Percentiles rank a stretch among this genome's conserved stretches.
phyloP scores from a whole-genome alignment of 1,284 basidiomycete genomes.

The Hypsizygus ulmarius region DNA sequence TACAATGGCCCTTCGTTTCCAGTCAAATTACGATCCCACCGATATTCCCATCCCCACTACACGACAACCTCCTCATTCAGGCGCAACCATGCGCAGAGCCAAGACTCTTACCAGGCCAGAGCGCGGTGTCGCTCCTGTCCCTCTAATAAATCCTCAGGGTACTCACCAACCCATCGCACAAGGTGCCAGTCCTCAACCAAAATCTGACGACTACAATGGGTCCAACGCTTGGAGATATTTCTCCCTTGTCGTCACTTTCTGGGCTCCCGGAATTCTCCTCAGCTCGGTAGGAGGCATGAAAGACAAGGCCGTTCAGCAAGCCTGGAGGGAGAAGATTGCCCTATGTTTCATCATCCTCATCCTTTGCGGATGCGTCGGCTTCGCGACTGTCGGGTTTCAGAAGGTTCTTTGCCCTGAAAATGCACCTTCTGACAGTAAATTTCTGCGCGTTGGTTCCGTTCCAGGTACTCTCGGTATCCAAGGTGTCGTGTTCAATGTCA shows the following conservation, averaged over 20 bases:
- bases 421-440: slow-evolving; percentile 59
- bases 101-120: slow-evolving; percentile 97
- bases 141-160: slow-evolving; percentile 75
- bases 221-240: slow-evolving; percentile 83
- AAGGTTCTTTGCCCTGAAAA: slow-evolving; percentile 83
- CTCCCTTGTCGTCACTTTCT: slow-evolving; percentile 81
- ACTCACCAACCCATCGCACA: slow-evolving; percentile 43
- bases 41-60: slow-evolving; percentile 72
- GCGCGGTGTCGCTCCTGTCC: slow-evolving; percentile 88
- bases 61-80: slow-evolving; percentile 50
- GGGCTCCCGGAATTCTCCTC: slow-evolving; percentile 84
- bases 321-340: slow-evolving; percentile 98
- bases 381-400: slow-evolving; percentile 94
- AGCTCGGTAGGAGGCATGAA: slow-evolving; percentile 76
- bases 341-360: slow-evolving; percentile 84
- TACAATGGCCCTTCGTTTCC: slow-evolving; percentile 58
- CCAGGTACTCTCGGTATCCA: slow-evolving; percentile 72
- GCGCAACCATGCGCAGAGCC: slow-evolving; percentile 71
- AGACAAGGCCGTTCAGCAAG: slow-evolving; percentile 78
- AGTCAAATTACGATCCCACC: slow-evolving; percentile 50
- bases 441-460: slow-evolving; percentile 62
- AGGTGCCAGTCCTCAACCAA: slow-evolving; percentile 34
- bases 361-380: slow-evolving; percentile 82
- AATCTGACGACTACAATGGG: slow-evolving; percentile 37
- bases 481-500: slow-evolving; percentile 79